Evolutionary conservation across 805 yeast genomes (phyloP), one percentile per base, ranked within the genome.

Genomic region (Saccharomycopsis capsularis): DNA sequence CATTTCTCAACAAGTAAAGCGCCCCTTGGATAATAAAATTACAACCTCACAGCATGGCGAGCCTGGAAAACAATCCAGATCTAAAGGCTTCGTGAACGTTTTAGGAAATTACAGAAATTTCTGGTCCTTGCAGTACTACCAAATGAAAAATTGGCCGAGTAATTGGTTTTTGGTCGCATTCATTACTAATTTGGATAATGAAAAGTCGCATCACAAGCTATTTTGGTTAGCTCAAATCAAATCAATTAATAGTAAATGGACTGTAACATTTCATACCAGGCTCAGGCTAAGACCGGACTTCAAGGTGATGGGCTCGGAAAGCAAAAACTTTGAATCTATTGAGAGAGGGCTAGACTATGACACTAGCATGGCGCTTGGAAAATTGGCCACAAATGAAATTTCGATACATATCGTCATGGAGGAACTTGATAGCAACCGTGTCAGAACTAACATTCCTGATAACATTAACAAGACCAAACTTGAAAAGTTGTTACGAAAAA

Each of bases 41-140:
- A n/a, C n/a, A n/a, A 16, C 19, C 11, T 7, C 7, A 7, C 7
- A 36, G n/a, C 40, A 29, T n/a, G 19, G 30, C 40, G 11, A 7
- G 13, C n/a, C n/a, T n/a, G n/a, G n/a, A n/a, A n/a, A n/a, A n/a
- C 9, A 29, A 24, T 5, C 16, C 19, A n/a, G 19, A 32, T 13
- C 27, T 32, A 24, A 34, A 21, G 29, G 35, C 36, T 7, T 23
- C 25, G 34, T 36, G 22, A 3, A 35, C 3, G 25, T 40, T 32
- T 45, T 46, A 18, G 30, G 4, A 24, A 18, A 27, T 4, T 39
- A 19, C 25, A 32, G 41, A 3, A 47, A 35, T 21, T 50, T 45
- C n/a, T 53, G 53, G 53, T 40, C 53, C 3, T 42, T 53, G 19
- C 56, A 53, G 25, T 53, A 30, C 32, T 53, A 46, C 36, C 45